Percentiles rank a stretch among this genome's conserved stretches.
Evolutionary conservation across 2,329 filamentous ascomycete genomes (phyloP).

Genomic region (Alternaria sp.): DNA sequence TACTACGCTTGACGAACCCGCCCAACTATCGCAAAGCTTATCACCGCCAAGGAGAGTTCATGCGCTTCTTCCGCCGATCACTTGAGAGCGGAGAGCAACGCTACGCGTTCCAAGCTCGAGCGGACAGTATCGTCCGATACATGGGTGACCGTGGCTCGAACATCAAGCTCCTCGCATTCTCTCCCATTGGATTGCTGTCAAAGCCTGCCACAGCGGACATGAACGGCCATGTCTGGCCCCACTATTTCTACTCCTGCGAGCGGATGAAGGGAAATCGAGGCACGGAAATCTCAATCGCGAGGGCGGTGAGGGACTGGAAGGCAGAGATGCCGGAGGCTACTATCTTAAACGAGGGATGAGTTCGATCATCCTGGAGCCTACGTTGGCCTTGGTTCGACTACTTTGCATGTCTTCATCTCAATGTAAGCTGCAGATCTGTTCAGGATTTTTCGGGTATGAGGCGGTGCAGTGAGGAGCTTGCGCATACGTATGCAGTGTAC

Average conservation of each 20-base stretch:
- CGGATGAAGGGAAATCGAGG: neutral
- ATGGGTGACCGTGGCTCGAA: neutral
- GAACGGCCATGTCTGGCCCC: neutral
- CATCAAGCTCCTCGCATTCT: neutral
- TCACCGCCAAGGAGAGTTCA: neutral
- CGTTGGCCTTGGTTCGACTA: neutral
- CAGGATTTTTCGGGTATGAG: neutral
- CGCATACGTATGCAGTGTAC: neutral
- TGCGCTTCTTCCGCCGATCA: neutral
- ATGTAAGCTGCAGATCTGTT: neutral
- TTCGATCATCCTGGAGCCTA: neutral
- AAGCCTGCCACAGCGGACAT: neutral
- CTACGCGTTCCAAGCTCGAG: neutral
- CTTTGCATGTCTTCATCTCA: neutral
- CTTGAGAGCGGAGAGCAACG: neutral
- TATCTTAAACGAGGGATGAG: neutral
- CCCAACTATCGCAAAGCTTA: neutral
- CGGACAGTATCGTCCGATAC: neutral
- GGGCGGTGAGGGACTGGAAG: neutral
- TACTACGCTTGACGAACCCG: neutral
- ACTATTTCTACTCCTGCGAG: neutral
- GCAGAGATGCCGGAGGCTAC: neutral
- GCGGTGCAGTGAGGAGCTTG: neutral
- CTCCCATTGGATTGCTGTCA: neutral
- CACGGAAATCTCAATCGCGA: neutral